These are phyloP conservation scores for sorghum (Sorghum bicolor) DNA, from an alignment of 176 grass and related monocot species.

Conservation along the genomic window DNA sequence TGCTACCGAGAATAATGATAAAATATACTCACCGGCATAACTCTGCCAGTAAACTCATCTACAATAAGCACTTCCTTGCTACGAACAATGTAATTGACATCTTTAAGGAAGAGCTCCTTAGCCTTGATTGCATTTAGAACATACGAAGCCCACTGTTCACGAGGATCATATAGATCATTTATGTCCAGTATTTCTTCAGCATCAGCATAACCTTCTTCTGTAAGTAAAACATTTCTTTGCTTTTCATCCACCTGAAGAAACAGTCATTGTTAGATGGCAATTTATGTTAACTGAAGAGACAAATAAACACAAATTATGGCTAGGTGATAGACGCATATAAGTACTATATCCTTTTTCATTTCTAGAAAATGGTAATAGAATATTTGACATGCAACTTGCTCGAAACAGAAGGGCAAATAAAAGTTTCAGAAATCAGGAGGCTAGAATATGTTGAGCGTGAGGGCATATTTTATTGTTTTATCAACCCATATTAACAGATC, in stretches of 20 bases:
- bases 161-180: slow-evolving; percentile 96
- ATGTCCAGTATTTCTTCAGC: slow-evolving; percentile 97
- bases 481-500: neutral
- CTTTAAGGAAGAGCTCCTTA: slow-evolving; percentile 94
- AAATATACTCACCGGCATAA: slow-evolving; percentile 79
- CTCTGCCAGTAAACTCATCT: slow-evolving; percentile 96
- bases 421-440: neutral
- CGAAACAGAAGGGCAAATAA: neutral
- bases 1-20: slow-evolving; percentile 1
- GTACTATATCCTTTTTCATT: neutral
- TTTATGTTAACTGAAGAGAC: neutral
- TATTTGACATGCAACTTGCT: slow-evolving; percentile 4
- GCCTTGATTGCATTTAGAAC: slow-evolving; percentile 97
- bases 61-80: slow-evolving; percentile 97
- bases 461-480: neutral
- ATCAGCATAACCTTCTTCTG: slow-evolving; percentile 92
- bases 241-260: slow-evolving; percentile 94
- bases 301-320: slow-evolving; percentile 17
- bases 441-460: neutral
- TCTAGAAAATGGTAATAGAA: slow-evolving; percentile 4
- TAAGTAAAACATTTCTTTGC: slow-evolving; percentile 89
- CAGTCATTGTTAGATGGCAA: slow-evolving; percentile 19
- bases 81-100: slow-evolving; percentile 97
- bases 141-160: slow-evolving; percentile 98
- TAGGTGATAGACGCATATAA: neutral